phyloP scores from a whole-genome alignment of 495 filamentous ascomycete genomes.

The Peziza echinospora region DNA sequence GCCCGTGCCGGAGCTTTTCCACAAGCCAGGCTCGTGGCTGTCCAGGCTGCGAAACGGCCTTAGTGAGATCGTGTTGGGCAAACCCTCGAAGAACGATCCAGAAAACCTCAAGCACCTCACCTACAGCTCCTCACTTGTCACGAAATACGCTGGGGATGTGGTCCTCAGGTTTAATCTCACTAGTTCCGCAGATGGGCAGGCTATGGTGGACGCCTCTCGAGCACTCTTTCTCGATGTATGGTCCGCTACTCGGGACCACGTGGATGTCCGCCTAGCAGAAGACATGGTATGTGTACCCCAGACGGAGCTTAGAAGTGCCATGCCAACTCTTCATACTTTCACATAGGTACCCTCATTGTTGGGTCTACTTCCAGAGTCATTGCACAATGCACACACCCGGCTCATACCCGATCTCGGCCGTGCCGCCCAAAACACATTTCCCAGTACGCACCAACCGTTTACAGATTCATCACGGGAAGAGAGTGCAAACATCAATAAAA shows the following conservation, averaged over 20 bases:
- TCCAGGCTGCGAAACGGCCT: slow-evolving; percentile 32
- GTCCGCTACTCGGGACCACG: slow-evolving; percentile 60
- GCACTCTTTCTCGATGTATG: slow-evolving; percentile 74
- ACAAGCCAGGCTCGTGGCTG: slow-evolving; percentile 3
- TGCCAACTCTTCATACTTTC: slow-evolving; percentile 18
- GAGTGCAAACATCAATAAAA: slow-evolving; percentile 22
- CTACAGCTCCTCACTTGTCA: slow-evolving; percentile 30
- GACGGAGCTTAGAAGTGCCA: no score
- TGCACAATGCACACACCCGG: slow-evolving; percentile 49
- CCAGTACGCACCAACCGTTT: slow-evolving; percentile 14
- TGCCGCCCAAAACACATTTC: slow-evolving; percentile 57
- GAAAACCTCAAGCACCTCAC: slow-evolving; percentile 15
- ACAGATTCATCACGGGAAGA: slow-evolving; percentile 17
- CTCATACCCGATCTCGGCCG: slow-evolving; percentile 66
- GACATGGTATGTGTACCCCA: no score
- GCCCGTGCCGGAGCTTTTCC: neutral
- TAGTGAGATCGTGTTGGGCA: neutral
- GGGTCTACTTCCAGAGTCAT: slow-evolving; percentile 52
- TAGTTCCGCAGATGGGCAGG: slow-evolving; percentile 43
- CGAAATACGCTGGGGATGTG: slow-evolving; percentile 57
- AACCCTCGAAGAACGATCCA: neutral
- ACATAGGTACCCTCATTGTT: slow-evolving; percentile 50
- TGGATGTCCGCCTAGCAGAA: slow-evolving; percentile 66
- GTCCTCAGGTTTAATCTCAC: slow-evolving; percentile 74
- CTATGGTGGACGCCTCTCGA: slow-evolving; percentile 49